Base-by-base conservation (phyloP, 495 filamentous ascomycete genomes). In the Tuber umbilicatum region DNA sequence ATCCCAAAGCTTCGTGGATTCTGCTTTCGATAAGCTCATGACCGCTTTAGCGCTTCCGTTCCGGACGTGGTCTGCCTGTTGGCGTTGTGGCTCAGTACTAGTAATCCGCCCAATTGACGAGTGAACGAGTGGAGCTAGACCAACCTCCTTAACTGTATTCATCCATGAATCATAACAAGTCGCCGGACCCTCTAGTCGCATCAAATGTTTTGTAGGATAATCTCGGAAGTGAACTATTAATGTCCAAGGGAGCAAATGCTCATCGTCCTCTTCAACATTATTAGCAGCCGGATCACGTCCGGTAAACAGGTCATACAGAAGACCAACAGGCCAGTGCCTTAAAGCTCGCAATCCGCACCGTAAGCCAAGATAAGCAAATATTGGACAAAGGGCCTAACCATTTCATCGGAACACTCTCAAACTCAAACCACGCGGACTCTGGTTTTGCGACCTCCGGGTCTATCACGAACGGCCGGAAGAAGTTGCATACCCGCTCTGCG, bases 21-120 rank as follows among this genome's bases (percentile, higher is more conserved):
- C 89, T 42, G 94, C 91, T 83, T 93, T 94, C 40, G 91, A 93
- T 73, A 98, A 84, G 47, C 89, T 91, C 96, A 98, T 98, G 74
- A 98, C 94, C 45, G 90, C 91, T 82, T 94, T 94, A 3, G 94
- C 94, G 19, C 90, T 97, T 31, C 95, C 94, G 75, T 97, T 94
- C 45, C 95, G 89, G 43, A 97, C 85, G 79, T 93, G 97, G 81
- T 97, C 94, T 31, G 95, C 96, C 87, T 91, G 72, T 73, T 77
- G 43, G 71, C 39, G 76, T 73, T 50, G 43, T 35, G 27, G 2
- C n/a, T 64, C 55, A 64, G 55, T 40, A 7, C 39, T 40, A 9
- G 39, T 71, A 68, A 71, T 70, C 69, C 68, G 39, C 42, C 41
- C 69, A 21, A 70, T 75, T 68, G 74, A 74, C 37, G 75, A 23